Conservation (phyloP, 306 rosid genomes). For the Vigna radiata region DNA sequence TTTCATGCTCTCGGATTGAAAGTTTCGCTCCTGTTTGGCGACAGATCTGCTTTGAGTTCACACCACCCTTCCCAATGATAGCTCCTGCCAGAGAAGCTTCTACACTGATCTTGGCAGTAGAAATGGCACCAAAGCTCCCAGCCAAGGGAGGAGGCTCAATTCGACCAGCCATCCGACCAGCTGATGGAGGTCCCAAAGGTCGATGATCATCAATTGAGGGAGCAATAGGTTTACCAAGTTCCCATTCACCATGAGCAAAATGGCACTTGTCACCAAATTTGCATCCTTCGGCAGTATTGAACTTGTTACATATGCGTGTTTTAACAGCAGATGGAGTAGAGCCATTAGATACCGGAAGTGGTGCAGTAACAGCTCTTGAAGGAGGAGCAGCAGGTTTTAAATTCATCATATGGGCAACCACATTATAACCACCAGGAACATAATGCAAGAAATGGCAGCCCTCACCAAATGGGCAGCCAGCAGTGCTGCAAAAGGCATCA, state of each 20-base stretch:
- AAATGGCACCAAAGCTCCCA: constrained; percentile 81
- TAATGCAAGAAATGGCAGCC: constrained; percentile 91
- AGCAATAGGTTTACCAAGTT: constrained; percentile 66
- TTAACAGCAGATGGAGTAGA: constrained; percentile 60
- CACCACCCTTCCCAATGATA: constrained; percentile 96
- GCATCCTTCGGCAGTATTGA: constrained; percentile 80
- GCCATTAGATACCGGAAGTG: constrained; percentile 67
- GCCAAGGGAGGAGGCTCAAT: constrained; percentile 70
- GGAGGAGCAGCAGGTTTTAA: constrained; percentile 64
- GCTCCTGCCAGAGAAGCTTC: constrained; percentile 98
- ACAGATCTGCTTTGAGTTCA: constrained; percentile 92
- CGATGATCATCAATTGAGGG: constrained; percentile 65
- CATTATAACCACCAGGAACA: constrained; percentile 92
- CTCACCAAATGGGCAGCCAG: constrained; percentile 99
- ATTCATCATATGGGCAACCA: constrained; percentile 91
- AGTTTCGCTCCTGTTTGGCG: constrained; percentile 98
- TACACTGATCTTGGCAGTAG: constrained; percentile 94
- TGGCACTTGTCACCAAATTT: constrained; percentile 88
- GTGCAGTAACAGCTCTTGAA: constrained; percentile 60
- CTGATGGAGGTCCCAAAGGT: constrained; percentile 56
- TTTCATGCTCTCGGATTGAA: constrained; percentile 85
- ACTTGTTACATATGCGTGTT: constrained; percentile 76
- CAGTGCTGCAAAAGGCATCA: constrained; percentile 67
- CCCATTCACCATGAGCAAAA: constrained; percentile 95
- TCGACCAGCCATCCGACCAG: constrained; percentile 58